Percentiles rank a stretch among this genome's conserved stretches.
Evolutionary conservation across 2,329 filamentous ascomycete species (phyloP).

Genomic region (Arachnopeziza araneosa): DNA sequence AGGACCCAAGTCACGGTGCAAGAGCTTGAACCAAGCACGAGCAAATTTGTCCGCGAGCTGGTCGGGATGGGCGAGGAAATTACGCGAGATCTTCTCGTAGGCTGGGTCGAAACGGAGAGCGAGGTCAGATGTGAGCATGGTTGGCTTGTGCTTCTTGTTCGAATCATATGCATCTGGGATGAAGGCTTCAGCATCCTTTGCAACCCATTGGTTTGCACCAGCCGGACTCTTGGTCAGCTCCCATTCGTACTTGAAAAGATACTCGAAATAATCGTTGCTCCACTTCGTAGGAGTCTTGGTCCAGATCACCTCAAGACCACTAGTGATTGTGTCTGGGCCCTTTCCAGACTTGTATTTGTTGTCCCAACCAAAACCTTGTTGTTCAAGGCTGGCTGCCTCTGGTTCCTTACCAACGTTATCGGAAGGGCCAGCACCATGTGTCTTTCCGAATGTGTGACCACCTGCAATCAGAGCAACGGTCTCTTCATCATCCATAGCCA

Average conservation of each 20-base stretch:
- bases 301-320: constrained; percentile 75
- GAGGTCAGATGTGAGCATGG: constrained; percentile 72
- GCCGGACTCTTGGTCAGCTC: constrained; percentile 69
- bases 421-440: constrained; percentile 63
- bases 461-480: constrained; percentile 75
- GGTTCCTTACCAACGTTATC: constrained; percentile 64
- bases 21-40: constrained; percentile 77
- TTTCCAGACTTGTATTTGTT: constrained; percentile 61
- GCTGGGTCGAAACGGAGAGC: constrained; percentile 64
- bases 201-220: constrained; percentile 72
- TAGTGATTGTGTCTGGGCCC: constrained; percentile 68
- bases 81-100: constrained; percentile 71
- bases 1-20: constrained; percentile 75
- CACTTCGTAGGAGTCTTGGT: constrained; percentile 70
- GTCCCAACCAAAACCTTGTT: constrained; percentile 68
- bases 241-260: constrained; percentile 76
- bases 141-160: constrained; percentile 67
- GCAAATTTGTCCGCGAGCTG: constrained; percentile 65
- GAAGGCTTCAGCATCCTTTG: constrained; percentile 59
- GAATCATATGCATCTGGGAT: constrained; percentile 68
- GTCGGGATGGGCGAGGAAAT: constrained; percentile 63
- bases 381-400: constrained; percentile 55
- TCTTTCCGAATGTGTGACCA: constrained; percentile 77
- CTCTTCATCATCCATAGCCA: constrained; percentile 82
- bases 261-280: constrained; percentile 69